Evolutionary conservation across 192 early-diverging fungal genomes (phyloP), one percentile per base, ranked within the genome.

Genomic region (Coemansia sp.): DNA sequence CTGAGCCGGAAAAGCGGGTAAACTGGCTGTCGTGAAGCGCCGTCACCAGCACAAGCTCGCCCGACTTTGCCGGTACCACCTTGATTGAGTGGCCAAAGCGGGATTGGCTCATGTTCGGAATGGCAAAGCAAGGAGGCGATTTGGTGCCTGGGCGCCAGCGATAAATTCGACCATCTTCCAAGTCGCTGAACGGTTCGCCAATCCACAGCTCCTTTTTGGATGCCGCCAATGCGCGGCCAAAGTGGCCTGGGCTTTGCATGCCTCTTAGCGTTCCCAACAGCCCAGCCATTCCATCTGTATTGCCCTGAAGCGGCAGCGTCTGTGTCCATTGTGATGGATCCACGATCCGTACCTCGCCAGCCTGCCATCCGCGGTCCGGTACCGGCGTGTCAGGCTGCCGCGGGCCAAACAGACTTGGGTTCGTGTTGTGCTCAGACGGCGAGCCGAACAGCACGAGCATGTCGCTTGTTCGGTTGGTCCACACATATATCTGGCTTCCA

Each of bases 361-460:
- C 66, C 67, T 81, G 79, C 79, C 79, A 81, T 5, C 79, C 79
- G 19, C 70, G 79, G 19, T 60, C 70, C 0, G 79, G 76, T 4
- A 60, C 21, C 0, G 65, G 74, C 48, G 65, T 23, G 1, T 50
- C 25, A 7, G 65, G 55, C 52, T 29, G 29, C 4, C 27, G 29
- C 3, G 63, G 64, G 11, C 9, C 68, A 8, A 11, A 19, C 23
- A 9, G 39, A 14, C 29, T 19, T 5, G 62, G n/a, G 7, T 22
- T 53, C 5, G 62, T 35, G 60, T 62, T 75, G 41, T 73, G 70
- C 45, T 76, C 79, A 0, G 79, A 81, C 15, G 73, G 79, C 49
- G 73, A 76, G 0, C 73, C 79, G 54, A 81, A 71, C 7, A 81
- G 62, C 38, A 76, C 71, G n/a, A 56, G 19, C 19, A 7, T 56